These are phyloP conservation scores for Rhizopus microsporus DNA, from an alignment of 371 early-diverging fungal genomes.

Conservation along the genomic window DNA sequence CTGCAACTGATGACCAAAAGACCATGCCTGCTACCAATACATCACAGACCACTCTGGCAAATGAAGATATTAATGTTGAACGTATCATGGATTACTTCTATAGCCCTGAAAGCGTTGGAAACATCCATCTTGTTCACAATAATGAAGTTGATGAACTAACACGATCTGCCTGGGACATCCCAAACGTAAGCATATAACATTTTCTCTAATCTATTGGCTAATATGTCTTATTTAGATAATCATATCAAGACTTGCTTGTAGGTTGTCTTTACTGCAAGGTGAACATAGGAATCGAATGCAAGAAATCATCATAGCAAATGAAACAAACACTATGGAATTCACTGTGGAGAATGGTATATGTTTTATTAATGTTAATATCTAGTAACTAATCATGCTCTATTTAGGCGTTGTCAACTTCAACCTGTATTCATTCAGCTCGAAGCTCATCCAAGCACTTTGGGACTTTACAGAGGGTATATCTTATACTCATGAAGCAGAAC, in stretches of 20 bases:
- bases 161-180: conserved; percentile 44
- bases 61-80: not conserved
- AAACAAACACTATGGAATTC: conserved; percentile 24
- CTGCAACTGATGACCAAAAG: conserved; percentile 9
- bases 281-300: conserved; percentile 32
- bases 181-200: conserved; percentile 28
- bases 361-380: not conserved
- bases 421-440: conserved; percentile 39
- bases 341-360: conserved; percentile 9
- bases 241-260: conserved; percentile 42
- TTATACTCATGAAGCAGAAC: conserved; percentile 27
- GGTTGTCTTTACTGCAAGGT: conserved; percentile 27
- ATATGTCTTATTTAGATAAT: conserved; percentile 12
- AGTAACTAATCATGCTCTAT: not conserved
- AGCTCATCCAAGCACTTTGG: conserved; percentile 37
- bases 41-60: not conserved
- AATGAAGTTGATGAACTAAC: conserved; percentile 18
- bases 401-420: conserved; percentile 36
- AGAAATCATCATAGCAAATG: conserved; percentile 28
- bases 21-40: conserved; percentile 2
- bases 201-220: not conserved
- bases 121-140: conserved; percentile 39
- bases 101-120: conserved; percentile 30
- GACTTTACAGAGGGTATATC: conserved; percentile 25
- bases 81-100: conserved; percentile 28